These are phyloP conservation scores for Pseudogymnoascus sp. DNA, from an alignment of 2,329 filamentous ascomycete species.

Conservation along the genomic window DNA sequence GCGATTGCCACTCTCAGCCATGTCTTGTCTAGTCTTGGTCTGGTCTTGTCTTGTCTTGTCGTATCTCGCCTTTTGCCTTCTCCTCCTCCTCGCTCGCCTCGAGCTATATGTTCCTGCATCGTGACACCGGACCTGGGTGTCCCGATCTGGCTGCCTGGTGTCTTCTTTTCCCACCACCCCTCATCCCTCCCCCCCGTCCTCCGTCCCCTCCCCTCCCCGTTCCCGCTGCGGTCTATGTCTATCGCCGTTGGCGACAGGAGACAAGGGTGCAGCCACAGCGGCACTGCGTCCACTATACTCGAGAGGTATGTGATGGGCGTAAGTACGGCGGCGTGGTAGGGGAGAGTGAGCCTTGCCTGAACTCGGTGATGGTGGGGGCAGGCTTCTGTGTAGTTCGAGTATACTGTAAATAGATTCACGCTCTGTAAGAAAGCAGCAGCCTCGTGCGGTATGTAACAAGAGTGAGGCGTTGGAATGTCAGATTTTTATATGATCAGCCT, in stretches of 20 bases:
- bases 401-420: neutral
- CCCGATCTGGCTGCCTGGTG: neutral
- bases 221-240: neutral
- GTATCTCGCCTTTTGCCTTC: neutral
- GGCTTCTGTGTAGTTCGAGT: neutral
- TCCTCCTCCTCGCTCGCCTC: neutral
- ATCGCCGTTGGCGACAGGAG: constrained; percentile 1
- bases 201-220: neutral
- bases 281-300: neutral
- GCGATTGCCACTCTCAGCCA: neutral
- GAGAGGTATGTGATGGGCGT: constrained; percentile 1
- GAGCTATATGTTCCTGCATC: constrained; percentile 2
- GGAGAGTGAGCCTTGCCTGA: neutral
- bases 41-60: neutral
- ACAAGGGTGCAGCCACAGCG: constrained; percentile 4
- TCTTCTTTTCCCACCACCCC: neutral
- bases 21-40: neutral
- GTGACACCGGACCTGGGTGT: neutral
- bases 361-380: neutral
- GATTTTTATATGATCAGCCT: constrained; percentile 1
- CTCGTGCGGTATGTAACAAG: neutral
- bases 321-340: neutral
- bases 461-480: constrained; percentile 4
- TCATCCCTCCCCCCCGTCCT: neutral
- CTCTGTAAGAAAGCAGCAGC: neutral